phyloP scores from a whole-genome alignment of 148 eudicot genomes.

The Amaranthus hypochondriacus region DNA sequence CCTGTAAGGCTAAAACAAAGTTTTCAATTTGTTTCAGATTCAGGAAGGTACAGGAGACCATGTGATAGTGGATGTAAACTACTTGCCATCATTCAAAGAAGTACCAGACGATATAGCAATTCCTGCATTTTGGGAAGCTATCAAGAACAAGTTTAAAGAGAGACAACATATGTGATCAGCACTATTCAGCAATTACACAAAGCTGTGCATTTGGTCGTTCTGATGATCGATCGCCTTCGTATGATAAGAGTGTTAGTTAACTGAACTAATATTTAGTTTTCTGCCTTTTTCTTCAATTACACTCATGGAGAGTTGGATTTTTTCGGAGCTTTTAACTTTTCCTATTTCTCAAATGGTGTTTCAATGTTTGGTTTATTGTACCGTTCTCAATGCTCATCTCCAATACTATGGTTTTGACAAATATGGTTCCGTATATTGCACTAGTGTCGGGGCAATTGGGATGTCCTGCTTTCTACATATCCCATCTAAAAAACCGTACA shows the following conservation, averaged over 20 bases:
- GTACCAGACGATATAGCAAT: constrained; percentile 68
- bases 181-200: neutral
- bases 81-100: constrained; percentile 92
- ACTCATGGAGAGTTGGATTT: neutral
- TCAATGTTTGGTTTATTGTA: neutral
- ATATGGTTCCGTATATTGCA: neutral
- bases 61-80: constrained; percentile 93
- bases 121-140: constrained; percentile 94
- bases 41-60: constrained; percentile 82
- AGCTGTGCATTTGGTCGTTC: neutral
- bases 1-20: neutral
- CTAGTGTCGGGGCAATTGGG: neutral
- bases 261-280: neutral
- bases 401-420: neutral
- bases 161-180: neutral
- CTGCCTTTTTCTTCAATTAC: neutral
- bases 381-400: neutral
- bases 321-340: neutral
- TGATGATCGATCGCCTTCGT: neutral
- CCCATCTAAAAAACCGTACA: neutral
- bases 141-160: constrained; percentile 45
- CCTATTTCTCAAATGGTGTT: neutral
- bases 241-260: neutral
- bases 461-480: neutral
- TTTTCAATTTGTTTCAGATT: constrained; percentile 38